Evolutionary conservation across 352 stramenopile genomes (phyloP).

Genomic region (Pythium rhizo-oryzae): DNA sequence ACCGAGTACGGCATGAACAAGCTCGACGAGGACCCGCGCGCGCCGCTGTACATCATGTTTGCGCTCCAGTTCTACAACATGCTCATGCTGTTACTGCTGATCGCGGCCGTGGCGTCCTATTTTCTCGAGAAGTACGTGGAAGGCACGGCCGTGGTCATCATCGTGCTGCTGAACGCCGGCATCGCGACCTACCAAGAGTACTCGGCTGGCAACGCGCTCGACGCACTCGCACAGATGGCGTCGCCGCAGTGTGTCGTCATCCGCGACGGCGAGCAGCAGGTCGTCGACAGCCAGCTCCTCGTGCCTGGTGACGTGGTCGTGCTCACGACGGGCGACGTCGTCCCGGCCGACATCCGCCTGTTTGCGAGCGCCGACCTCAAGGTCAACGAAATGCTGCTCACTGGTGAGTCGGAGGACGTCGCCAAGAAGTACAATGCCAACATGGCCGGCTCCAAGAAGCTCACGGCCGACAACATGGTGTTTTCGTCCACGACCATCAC

Average conservation of each 20-base stretch:
- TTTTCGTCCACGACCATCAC: constrained; percentile 93
- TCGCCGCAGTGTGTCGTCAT: constrained; percentile 69
- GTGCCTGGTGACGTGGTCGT: constrained; percentile 88
- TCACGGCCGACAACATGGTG: constrained; percentile 88
- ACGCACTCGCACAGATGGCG: constrained; percentile 64
- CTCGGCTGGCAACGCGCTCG: constrained; percentile 62
- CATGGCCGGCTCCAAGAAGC: constrained; percentile 40
- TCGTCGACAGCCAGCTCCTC: constrained; percentile 68
- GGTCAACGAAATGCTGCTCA: constrained; percentile 95
- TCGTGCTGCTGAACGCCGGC: constrained; percentile 61
- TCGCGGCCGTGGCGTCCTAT: constrained; percentile 59
- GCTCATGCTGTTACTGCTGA: constrained; percentile 68
- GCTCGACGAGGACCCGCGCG: constrained; percentile 64
- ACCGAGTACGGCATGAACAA: constrained; percentile 53
- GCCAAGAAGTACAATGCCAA: constrained; percentile 58
- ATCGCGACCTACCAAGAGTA: constrained; percentile 72
- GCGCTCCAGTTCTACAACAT: constrained; percentile 83
- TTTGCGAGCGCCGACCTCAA: constrained; percentile 85
- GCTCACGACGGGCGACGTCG: constrained; percentile 92
- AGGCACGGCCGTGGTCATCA: constrained; percentile 69
- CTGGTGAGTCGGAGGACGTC: constrained; percentile 90
- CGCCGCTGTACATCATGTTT: constrained; percentile 66
- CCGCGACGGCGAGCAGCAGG: constrained; percentile 58
- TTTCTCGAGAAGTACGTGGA: constrained; percentile 67
- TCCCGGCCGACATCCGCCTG: constrained; percentile 91